Percentiles rank a stretch among this genome's conserved stretches.
phyloP scores from a whole-genome alignment of 2,329 filamentous ascomycete genomes.

The Elsinoe australis region DNA sequence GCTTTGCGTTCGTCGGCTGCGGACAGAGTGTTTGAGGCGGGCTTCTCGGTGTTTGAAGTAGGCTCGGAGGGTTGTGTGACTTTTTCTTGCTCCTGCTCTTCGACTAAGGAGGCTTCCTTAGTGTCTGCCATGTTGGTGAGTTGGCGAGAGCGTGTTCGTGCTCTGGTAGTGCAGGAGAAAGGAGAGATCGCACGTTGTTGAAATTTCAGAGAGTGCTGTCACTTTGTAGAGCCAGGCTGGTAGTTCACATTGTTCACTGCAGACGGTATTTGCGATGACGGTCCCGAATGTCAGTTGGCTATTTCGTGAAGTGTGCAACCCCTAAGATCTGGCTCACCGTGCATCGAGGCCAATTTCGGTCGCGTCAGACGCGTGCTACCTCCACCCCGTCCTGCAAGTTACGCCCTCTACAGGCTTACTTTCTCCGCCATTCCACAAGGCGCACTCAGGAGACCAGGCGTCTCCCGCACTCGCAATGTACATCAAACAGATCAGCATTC shows the following conservation, averaged over 20 bases:
- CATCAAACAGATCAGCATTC: slow-evolving; percentile 99
- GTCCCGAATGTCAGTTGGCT: no score
- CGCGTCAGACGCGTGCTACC: background rate
- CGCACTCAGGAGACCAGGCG: background rate
- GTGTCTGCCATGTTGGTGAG: background rate
- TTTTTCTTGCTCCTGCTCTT: background rate
- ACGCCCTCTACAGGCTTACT: background rate
- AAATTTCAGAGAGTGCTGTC: no score
- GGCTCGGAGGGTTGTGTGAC: background rate
- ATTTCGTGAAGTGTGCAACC: no score
- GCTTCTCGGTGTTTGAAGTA: background rate
- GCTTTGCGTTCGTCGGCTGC: slow-evolving; percentile 60
- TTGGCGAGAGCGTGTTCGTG: background rate
- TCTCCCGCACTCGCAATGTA: slow-evolving; percentile 54
- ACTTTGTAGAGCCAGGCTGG: no score
- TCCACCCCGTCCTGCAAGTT: no score
- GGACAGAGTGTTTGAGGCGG: background rate
- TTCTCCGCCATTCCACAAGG: background rate
- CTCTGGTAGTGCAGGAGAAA: no score
- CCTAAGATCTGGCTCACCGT: no score
- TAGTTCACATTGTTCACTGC: no score
- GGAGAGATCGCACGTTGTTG: no score
- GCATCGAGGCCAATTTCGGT: no score
- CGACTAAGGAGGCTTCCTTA: background rate
- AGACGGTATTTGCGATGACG: no score